Evolutionary conservation across 768 basidiomycete genomes (phyloP).

Genomic region (Xerocomus brunneocitrinus): DNA sequence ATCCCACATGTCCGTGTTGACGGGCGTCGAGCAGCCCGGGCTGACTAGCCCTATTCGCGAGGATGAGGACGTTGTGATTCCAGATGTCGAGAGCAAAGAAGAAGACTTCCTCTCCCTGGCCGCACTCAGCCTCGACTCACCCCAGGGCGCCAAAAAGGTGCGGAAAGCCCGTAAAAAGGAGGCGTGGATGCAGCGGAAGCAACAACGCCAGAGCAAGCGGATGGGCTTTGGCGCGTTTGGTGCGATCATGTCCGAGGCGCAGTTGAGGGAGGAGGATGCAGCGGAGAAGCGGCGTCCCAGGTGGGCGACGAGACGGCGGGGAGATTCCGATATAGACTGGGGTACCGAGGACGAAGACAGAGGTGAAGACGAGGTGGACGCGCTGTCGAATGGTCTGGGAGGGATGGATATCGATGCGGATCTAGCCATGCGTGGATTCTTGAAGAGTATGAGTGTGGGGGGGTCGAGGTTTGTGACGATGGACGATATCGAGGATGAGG

Average conservation of each 20-base stretch:
- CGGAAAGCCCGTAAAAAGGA: constrained; percentile 23
- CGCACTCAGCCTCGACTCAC: constrained; percentile 27
- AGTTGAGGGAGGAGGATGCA: constrained; percentile 35
- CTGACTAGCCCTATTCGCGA: constrained; percentile 9
- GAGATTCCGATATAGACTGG: constrained; percentile 69
- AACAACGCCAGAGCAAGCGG: constrained; percentile 22
- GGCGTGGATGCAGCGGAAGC: constrained; percentile 6
- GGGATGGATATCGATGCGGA: constrained; percentile 70
- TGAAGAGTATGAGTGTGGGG: constrained; percentile 44
- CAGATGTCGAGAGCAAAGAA: not conserved
- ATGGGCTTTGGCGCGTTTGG: constrained; percentile 46
- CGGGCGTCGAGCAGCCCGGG: constrained; percentile 3
- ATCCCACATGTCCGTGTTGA: constrained; percentile 25
- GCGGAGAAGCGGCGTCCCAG: constrained; percentile 34
- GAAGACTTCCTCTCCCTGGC: constrained; percentile 22
- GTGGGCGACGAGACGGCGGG: constrained; percentile 49
- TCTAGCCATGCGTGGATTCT: constrained; percentile 52
- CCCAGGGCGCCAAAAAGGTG: constrained; percentile 21
- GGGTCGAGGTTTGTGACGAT: constrained; percentile 52
- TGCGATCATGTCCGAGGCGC: constrained; percentile 51
- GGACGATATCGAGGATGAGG: constrained; percentile 61
- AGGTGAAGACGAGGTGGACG: constrained; percentile 27
- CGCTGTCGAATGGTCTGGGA: constrained; percentile 29
- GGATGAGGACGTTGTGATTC: not conserved
- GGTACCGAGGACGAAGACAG: constrained; percentile 43